A percentile compares a stretch with the other conserved stretches of the same genome.
phyloP scores from a whole-genome alignment of 2,329 filamentous ascomycete species.

The Orbilia ellipsospora region DNA sequence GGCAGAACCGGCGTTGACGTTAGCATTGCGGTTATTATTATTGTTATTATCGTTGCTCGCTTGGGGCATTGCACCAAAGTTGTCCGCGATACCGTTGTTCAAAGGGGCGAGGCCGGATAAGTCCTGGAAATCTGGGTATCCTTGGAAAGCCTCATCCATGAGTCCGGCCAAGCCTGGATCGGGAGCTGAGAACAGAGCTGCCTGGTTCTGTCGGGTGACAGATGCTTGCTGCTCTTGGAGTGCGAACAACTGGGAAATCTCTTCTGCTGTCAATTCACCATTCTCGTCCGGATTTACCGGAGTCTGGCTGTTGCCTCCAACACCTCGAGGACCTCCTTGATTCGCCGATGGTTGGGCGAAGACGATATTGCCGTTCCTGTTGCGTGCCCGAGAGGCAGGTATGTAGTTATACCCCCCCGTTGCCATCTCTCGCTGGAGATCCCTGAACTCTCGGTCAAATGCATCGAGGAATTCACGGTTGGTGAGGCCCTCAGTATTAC shows the following conservation, averaged over 20 bases:
- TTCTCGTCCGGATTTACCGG: neutral
- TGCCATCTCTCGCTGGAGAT: neutral
- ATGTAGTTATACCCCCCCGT: neutral
- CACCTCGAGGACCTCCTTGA: neutral
- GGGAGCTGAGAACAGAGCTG: neutral
- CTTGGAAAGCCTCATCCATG: slow-evolving; percentile 8
- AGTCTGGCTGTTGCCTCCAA: too few species aligned
- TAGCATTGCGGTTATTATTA: neutral
- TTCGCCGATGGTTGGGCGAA: slow-evolving; percentile 4
- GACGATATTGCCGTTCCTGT: slow-evolving; percentile 4
- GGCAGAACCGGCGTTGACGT: neutral
- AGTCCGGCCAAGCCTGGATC: neutral
- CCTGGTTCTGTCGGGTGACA: neutral
- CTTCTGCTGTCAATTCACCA: neutral
- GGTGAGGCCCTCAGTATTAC: neutral
- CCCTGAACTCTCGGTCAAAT: neutral
- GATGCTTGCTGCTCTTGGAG: slow-evolving; percentile 8
- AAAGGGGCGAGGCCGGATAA: neutral
- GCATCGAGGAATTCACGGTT: neutral
- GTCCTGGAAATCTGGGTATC: neutral
- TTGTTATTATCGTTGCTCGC: neutral
- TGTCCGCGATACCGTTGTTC: neutral
- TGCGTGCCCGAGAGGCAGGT: neutral
- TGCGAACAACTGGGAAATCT: neutral
- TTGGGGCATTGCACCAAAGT: neutral